A percentile compares a stretch with the other conserved stretches of the same genome.
Evolutionary conservation across 148 eudicot species (phyloP).

Genomic region (Linanthus parryae): DNA sequence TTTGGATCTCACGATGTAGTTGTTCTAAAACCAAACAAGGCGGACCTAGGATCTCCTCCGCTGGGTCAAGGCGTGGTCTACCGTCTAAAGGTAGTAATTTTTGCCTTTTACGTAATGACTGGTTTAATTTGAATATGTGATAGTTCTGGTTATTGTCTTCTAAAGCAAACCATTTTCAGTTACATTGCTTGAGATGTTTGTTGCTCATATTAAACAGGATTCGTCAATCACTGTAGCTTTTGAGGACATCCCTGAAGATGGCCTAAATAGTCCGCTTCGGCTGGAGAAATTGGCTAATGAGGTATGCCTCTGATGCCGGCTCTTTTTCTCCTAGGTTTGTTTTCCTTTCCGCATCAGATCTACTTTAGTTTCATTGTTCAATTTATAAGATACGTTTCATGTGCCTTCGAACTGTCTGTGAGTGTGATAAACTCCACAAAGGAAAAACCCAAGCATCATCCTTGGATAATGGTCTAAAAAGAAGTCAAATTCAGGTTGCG

Average conservation of each 20-base stretch:
- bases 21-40: constrained; percentile 79
- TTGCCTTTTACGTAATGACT: not conserved
- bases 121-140: not conserved
- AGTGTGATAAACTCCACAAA: no score
- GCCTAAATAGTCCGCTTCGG: constrained; percentile 74
- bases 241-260: constrained; percentile 96
- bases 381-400: not conserved
- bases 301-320: constrained; percentile 26
- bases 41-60: constrained; percentile 71
- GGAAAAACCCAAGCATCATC: no score
- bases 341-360: not conserved
- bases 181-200: constrained; percentile 5
- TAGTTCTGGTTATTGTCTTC: not conserved
- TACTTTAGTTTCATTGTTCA: not conserved
- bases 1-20: constrained; percentile 98
- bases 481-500: no score
- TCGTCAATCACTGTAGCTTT: constrained; percentile 85
- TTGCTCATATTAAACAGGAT: constrained; percentile 48
- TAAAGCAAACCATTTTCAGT: not conserved
- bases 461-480: no score
- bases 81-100: constrained; percentile 73
- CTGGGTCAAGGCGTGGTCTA: constrained; percentile 97
- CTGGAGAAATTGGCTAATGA: constrained; percentile 97
- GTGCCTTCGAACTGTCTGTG: not conserved
- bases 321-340: not conserved